Evolutionary conservation across 2,329 filamentous ascomycete genomes (phyloP).

Genomic region (Zymoseptoria tritici): DNA sequence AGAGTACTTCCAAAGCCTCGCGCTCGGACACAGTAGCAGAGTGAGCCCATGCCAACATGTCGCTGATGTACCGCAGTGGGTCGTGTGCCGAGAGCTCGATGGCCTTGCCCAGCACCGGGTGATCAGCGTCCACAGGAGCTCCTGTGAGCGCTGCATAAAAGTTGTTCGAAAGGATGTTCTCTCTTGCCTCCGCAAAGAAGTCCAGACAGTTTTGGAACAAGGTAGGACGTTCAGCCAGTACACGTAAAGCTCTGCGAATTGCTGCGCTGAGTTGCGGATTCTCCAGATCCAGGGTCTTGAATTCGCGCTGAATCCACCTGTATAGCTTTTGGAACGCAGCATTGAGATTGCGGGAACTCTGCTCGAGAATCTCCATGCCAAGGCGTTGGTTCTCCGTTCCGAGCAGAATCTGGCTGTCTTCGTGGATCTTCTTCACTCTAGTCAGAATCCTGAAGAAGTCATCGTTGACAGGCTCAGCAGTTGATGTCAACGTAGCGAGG

Average conservation of each 20-base stretch:
- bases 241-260: slow-evolving; percentile 74
- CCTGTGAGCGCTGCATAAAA: slow-evolving; percentile 87
- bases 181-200: slow-evolving; percentile 83
- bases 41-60: slow-evolving; percentile 97
- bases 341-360: slow-evolving; percentile 79
- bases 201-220: slow-evolving; percentile 91
- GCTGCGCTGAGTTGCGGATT: slow-evolving; percentile 85
- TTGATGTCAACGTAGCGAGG: slow-evolving; percentile 64
- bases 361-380: slow-evolving; percentile 84
- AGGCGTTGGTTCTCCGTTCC: slow-evolving; percentile 84
- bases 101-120: slow-evolving; percentile 56
- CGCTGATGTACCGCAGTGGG: slow-evolving; percentile 80
- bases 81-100: slow-evolving; percentile 94
- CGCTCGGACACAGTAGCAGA: slow-evolving; percentile 89
- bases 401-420: slow-evolving; percentile 80
- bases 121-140: slow-evolving; percentile 50
- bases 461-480: slow-evolving; percentile 75
- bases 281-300: slow-evolving; percentile 85
- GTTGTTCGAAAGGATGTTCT: slow-evolving; percentile 76
- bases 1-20: slow-evolving; percentile 84
- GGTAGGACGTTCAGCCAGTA: slow-evolving; percentile 80
- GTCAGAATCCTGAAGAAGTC: slow-evolving; percentile 70
- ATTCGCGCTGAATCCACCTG: slow-evolving; percentile 88
- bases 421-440: slow-evolving; percentile 78
- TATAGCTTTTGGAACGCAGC: slow-evolving; percentile 92